Evolutionary conservation across 2,329 filamentous ascomycete genomes (phyloP).

Genomic region (Fusarium metavorans): DNA sequence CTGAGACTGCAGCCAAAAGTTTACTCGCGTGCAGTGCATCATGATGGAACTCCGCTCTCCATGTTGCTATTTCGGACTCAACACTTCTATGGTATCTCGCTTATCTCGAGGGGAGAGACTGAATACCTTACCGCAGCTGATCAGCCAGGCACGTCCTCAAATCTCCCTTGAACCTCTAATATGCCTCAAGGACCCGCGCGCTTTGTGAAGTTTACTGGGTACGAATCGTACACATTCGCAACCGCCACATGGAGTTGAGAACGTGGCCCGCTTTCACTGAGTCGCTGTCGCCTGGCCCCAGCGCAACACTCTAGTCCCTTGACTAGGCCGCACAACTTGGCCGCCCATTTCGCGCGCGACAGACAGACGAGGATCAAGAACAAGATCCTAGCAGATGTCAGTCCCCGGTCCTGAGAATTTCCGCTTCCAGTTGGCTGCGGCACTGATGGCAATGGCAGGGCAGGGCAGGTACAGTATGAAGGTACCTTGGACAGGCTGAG

Average conservation of each 20-base stretch:
- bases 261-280: conserved; percentile 48
- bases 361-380: conserved; percentile 37
- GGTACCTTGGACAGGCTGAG: conserved; percentile 31
- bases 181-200: conserved; percentile 32
- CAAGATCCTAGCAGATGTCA: conserved; percentile 30
- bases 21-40: conserved; percentile 5
- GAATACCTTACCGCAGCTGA: neutral
- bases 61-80: neutral
- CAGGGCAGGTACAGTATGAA: neutral
- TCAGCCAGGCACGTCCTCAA: conserved; percentile 5
- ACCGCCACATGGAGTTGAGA: conserved; percentile 46
- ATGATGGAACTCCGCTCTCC: conserved; percentile 12
- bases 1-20: conserved; percentile 12
- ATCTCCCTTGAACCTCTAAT: conserved; percentile 14
- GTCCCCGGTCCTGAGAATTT: conserved; percentile 36
- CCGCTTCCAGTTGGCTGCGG: conserved; percentile 38
- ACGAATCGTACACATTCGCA: conserved; percentile 37
- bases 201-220: conserved; percentile 22
- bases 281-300: conserved; percentile 41
- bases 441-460: conserved; percentile 24
- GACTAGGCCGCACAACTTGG: conserved; percentile 40
- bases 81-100: neutral
- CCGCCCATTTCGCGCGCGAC: conserved; percentile 41
- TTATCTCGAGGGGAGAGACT: neutral
- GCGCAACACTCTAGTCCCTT: conserved; percentile 37